Evolutionary conservation across 257 asterid genomes (phyloP).

Genomic region (Penstemon barbatus): DNA sequence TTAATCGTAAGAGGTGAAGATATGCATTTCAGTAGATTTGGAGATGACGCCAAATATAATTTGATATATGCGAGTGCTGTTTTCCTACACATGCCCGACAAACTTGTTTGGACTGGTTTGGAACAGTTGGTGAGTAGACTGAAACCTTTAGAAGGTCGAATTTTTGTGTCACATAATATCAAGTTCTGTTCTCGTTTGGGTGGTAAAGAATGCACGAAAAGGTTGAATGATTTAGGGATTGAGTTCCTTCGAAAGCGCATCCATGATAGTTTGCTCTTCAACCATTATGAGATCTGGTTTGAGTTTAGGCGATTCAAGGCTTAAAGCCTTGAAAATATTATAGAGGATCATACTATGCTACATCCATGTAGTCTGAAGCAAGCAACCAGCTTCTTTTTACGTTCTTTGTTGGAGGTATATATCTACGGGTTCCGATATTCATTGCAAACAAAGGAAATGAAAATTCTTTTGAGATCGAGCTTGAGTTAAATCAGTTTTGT

Average conservation of each 20-base stretch:
- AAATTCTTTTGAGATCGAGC: no score
- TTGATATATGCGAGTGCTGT: slow-evolving; percentile 93
- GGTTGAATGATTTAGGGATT: slow-evolving; percentile 58
- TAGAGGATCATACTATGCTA: no score
- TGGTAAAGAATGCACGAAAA: slow-evolving; percentile 82
- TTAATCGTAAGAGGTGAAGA: slow-evolving; percentile 81
- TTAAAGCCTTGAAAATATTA: slow-evolving; percentile 20
- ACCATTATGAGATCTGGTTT: slow-evolving; percentile 92
- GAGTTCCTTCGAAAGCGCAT: slow-evolving; percentile 75
- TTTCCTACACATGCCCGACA: slow-evolving; percentile 89
- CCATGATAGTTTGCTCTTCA: slow-evolving; percentile 86
- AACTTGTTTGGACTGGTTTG: slow-evolving; percentile 86
- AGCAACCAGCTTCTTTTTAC: no score
- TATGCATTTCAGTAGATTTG: slow-evolving; percentile 81
- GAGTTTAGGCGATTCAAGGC: slow-evolving; percentile 66
- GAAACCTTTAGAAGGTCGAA: slow-evolving; percentile 73
- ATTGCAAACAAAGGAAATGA: no score
- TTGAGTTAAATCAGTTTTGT: no score
- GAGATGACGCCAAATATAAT: slow-evolving; percentile 48
- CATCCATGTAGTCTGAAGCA: no score
- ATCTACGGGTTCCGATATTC: no score
- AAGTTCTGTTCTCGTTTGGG: slow-evolving; percentile 93
- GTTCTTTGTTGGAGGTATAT: no score
- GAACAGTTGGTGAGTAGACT: slow-evolving; percentile 60
- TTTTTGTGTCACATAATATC: slow-evolving; percentile 83